Percentiles rank a stretch among this genome's conserved stretches.
phyloP scores from a whole-genome alignment of 495 filamentous ascomycete species.

The Penicillium dipodomyicola region DNA sequence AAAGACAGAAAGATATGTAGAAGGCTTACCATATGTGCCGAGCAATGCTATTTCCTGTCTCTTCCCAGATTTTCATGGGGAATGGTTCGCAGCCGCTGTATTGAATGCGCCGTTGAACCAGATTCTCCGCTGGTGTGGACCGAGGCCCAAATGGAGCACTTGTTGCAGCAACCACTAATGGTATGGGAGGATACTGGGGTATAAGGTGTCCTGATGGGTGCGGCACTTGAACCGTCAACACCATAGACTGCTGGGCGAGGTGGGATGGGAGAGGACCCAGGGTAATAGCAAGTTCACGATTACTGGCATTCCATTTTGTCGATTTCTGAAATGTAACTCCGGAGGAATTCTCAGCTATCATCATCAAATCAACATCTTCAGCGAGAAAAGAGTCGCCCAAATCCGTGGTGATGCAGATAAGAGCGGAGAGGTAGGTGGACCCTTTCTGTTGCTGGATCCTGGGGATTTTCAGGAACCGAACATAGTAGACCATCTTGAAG shows the following conservation, averaged over 20 bases:
- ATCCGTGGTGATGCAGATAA: constrained; percentile 86
- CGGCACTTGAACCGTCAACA: constrained; percentile 23
- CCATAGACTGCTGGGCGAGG: constrained; percentile 26
- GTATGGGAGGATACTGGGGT: constrained; percentile 18
- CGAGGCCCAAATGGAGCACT: constrained; percentile 48
- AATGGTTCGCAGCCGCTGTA: constrained; percentile 19
- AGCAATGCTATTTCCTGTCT: constrained; percentile 93
- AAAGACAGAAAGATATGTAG: constrained; percentile 19
- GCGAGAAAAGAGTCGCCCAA: constrained; percentile 82
- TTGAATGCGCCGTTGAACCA: constrained; percentile 54
- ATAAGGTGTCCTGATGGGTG: constrained; percentile 13
- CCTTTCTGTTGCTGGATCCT: constrained; percentile 44
- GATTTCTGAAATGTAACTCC: constrained; percentile 43
- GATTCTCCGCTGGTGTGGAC: constrained; percentile 40
- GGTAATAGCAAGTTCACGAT: constrained; percentile 46
- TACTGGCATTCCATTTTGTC: constrained; percentile 53
- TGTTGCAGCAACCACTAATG: constrained; percentile 55
- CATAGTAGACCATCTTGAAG: constrained; percentile 61
- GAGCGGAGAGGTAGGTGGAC: constrained; percentile 41
- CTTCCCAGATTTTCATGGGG: constrained; percentile 67
- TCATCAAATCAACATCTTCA: constrained; percentile 55
- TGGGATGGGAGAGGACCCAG: constrained; percentile 35
- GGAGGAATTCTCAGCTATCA: constrained; percentile 33
- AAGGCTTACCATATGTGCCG: constrained; percentile 83
- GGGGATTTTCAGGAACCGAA: constrained; percentile 70